Evolutionary conservation across 129 eudicot species (phyloP).

Genomic region (Gnaphalium uliginosum): DNA sequence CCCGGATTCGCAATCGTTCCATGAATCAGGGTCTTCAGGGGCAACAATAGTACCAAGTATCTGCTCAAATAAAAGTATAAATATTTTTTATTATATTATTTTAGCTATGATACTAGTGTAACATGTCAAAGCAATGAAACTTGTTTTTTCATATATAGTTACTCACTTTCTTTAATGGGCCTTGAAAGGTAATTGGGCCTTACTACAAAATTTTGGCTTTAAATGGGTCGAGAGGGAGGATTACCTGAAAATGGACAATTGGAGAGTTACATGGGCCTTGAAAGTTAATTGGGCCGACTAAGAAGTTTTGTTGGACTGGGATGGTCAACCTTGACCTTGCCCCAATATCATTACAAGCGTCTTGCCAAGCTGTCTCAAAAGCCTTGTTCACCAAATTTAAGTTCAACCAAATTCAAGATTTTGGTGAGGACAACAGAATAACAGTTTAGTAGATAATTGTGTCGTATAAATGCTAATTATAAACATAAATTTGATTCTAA

Average conservation of each 20-base stretch:
- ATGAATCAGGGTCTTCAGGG: conserved; percentile 32
- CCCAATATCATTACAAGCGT: conserved; percentile 27
- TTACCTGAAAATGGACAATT: conserved; percentile 32
- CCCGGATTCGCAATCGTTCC: conserved; percentile 25
- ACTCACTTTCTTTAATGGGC: no score
- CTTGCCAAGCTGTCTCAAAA: conserved; percentile 37
- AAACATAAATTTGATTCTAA: no score
- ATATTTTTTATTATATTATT: no score
- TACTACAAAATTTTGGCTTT: no score
- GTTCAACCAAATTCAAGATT: neutral
- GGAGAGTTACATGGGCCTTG: conserved; percentile 44
- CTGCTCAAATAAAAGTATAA: neutral
- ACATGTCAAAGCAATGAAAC: no score
- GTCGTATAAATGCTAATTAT: no score
- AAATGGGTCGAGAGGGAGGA: no score
- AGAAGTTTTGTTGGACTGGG: conserved; percentile 24
- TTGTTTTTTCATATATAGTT: no score
- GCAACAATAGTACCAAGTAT: conserved; percentile 30
- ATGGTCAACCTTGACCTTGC: conserved; percentile 30
- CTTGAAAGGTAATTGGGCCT: no score
- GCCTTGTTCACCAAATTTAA: conserved; percentile 23
- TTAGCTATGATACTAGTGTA: neutral
- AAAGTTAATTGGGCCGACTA: conserved; percentile 33
- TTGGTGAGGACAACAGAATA: neutral
- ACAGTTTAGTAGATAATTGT: neutral